Conservation (phyloP, 1,284 basidiomycete species). For the Cutaneotrichosporon sp. region DNA sequence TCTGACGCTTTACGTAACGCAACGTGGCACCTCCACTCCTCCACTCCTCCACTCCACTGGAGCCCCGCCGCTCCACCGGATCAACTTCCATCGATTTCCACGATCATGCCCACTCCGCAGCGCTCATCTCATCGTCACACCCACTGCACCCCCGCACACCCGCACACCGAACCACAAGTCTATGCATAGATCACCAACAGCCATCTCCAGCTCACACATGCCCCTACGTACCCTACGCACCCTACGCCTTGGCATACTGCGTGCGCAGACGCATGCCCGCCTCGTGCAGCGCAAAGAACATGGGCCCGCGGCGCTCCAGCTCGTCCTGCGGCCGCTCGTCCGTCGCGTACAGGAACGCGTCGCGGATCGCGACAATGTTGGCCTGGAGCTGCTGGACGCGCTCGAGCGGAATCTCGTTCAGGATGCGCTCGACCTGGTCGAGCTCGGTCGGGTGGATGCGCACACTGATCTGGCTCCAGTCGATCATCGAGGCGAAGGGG, state of each 20-base stretch:
- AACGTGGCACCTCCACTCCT: too few species aligned
- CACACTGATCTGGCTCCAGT: conserved; percentile 56
- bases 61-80: neutral
- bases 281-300: conserved; percentile 54
- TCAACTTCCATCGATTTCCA: neutral
- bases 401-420: conserved; percentile 48
- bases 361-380: conserved; percentile 53
- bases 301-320: conserved; percentile 49
- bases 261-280: conserved; percentile 52
- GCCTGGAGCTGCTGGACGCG: conserved; percentile 54
- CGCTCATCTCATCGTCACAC: too few species aligned
- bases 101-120: too few species aligned
- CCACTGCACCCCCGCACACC: too few species aligned
- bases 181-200: neutral
- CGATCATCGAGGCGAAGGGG: conserved; percentile 55
- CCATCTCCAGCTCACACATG: too few species aligned
- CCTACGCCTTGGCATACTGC: too few species aligned
- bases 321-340: conserved; percentile 50
- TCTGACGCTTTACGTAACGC: too few species aligned
- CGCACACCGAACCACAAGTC: too few species aligned
- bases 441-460: conserved; percentile 54
- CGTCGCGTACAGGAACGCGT: conserved; percentile 55
- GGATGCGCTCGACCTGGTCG: conserved; percentile 53
- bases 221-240: neutral
- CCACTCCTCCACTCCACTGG: neutral